Base-by-base conservation (phyloP, 2,329 filamentous ascomycete species). In the Sclerotinia spermophila region DNA sequence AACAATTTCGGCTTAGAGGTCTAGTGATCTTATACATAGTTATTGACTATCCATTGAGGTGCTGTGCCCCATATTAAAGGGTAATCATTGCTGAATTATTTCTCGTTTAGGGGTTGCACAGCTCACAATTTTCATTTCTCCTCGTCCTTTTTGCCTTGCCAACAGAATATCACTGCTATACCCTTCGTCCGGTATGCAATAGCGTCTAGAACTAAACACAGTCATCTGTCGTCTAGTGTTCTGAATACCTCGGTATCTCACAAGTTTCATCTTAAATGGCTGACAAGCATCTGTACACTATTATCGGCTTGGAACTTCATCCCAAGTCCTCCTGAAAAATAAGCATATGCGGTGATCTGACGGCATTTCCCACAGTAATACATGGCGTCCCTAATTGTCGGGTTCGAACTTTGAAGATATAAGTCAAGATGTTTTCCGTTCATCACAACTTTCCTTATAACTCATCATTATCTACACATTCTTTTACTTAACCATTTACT, bases 281-380 rank as follows among this genome's bases (percentile, higher is more conserved):
- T 2, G 35, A 53, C 24, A 65, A 53, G 62, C 45, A 40, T 53
- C 17, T 33, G 17, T 5, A 45, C 24, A 45, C n/a, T 62, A 40
- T 65, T 21, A 19, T 65, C 62, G 33, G 62, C 62, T 30, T 55
- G 62, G 45, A 48, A n/a, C 60, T 38, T 64, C 33, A 38, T 62
- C 40, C 42, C 42, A 48, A 53, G 62, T 27, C 35, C 33, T 42
- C 62, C n/a, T 53, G 35, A 53, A 27, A 53, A 66, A 53, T 40
- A 66, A 66, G 45, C 62, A 40, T 53, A 53, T 30, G 24, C n/a
- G 24, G 30, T 15, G n/a, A 53, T 24, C n/a, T 15, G 10, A 66
- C 58, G 24, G 13, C 1, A 4, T 60, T 44, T 38, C 17, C 17
- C 58, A 61, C n/a, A 61, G n/a, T 27, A 42, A 7, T 24, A 59